These are phyloP conservation scores for Exserohilum rostratum DNA, from an alignment of 2,329 filamentous ascomycete species.

Conservation along the genomic window DNA sequence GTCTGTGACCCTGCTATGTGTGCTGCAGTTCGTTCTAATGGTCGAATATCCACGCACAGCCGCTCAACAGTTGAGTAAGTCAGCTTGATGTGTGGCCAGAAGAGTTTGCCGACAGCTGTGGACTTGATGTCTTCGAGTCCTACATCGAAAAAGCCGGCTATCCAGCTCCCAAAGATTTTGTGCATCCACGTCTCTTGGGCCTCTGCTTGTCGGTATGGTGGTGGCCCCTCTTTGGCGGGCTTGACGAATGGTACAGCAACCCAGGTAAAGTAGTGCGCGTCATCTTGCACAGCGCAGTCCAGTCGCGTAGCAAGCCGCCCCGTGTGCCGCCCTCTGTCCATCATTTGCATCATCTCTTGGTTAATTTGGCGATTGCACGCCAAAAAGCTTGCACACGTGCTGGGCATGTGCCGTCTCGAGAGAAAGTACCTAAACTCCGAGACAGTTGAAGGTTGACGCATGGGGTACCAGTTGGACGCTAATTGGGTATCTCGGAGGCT, in stretches of 20 bases:
- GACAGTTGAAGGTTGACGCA: slow-evolving; percentile 23
- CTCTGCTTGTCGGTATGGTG: not conserved
- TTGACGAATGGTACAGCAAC: slow-evolving; percentile 37
- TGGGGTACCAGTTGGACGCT: slow-evolving; percentile 21
- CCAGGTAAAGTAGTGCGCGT: slow-evolving; percentile 43
- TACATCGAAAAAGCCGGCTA: slow-evolving; percentile 17
- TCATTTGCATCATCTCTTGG: slow-evolving; percentile 35
- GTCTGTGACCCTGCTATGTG: slow-evolving; percentile 26
- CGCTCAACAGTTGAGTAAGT: slow-evolving; percentile 28
- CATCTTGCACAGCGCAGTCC: slow-evolving; percentile 40
- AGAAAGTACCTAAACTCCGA: slow-evolving; percentile 36
- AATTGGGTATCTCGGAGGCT: slow-evolving; percentile 23
- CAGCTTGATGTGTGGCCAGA: not conserved
- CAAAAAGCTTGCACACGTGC: slow-evolving; percentile 41
- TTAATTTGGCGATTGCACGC: slow-evolving; percentile 37
- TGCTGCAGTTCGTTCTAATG: slow-evolving; percentile 27
- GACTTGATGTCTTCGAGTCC: slow-evolving; percentile 10
- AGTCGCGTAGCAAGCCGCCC: slow-evolving; percentile 27
- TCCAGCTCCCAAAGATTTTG: slow-evolving; percentile 23
- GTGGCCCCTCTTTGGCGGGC: slow-evolving; percentile 12
- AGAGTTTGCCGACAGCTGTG: not conserved
- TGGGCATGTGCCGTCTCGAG: slow-evolving; percentile 26
- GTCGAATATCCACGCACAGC: slow-evolving; percentile 40
- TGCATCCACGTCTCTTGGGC: slow-evolving; percentile 3
- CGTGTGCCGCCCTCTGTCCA: slow-evolving; percentile 24